Evolutionary conservation across 2,329 filamentous ascomycete genomes (phyloP).

Genomic region (Colletotrichum tanaceti): DNA sequence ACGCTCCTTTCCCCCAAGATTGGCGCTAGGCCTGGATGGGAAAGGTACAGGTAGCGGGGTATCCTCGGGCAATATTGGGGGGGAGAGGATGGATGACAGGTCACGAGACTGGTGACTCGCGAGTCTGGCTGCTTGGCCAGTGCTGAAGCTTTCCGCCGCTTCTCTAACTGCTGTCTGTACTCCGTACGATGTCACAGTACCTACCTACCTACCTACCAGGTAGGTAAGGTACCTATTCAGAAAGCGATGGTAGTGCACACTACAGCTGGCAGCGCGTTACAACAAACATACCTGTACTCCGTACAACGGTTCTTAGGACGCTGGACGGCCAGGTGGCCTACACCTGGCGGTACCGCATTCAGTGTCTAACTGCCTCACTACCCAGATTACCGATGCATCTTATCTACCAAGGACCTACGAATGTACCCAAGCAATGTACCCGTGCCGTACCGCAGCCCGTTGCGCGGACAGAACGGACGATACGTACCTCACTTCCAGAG

Average conservation of each 20-base stretch:
- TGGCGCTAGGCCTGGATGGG: slow-evolving; percentile 14
- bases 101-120: slow-evolving; percentile 40
- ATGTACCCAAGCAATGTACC: neutral
- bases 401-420: neutral
- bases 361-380: neutral
- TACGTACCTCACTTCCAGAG: slow-evolving; percentile 24
- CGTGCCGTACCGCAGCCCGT: neutral
- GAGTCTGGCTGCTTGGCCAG: slow-evolving; percentile 9
- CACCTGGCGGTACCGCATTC: neutral
- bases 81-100: slow-evolving; percentile 24
- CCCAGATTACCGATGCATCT: neutral
- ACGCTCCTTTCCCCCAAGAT: slow-evolving; percentile 39
- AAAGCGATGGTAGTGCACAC: no score
- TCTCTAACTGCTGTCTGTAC: neutral
- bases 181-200: no score
- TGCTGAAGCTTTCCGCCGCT: slow-evolving; percentile 29
- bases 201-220: no score
- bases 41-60: slow-evolving; percentile 18
- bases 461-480: slow-evolving; percentile 9
- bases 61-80: slow-evolving; percentile 37
- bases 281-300: no score
- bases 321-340: neutral
- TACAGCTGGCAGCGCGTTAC: neutral
- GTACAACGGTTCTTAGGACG: neutral
- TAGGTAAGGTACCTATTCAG: no score